phyloP scores from a whole-genome alignment of 768 basidiomycete genomes.

The Daedaleopsis sinensis region DNA sequence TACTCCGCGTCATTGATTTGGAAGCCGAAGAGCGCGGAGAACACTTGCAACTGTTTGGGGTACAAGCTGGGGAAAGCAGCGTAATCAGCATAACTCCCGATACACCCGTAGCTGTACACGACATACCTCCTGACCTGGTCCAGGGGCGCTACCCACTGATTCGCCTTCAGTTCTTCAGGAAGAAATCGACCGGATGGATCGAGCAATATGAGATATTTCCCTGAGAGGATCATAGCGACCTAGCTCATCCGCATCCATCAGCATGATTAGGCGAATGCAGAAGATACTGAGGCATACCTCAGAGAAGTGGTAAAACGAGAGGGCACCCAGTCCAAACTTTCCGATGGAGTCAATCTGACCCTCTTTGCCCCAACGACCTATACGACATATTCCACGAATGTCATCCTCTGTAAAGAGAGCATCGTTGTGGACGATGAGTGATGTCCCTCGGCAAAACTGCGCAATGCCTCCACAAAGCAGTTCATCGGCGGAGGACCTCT shows the following conservation, averaged over 20 bases:
- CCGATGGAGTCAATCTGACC: constrained; percentile 45
- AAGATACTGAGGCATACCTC: constrained; percentile 36
- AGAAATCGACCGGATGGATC: constrained; percentile 49
- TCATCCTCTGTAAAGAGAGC: constrained; percentile 44
- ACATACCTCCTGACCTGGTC: constrained; percentile 38
- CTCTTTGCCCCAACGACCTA: constrained; percentile 50
- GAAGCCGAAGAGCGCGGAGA: constrained; percentile 48
- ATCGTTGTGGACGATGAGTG: constrained; percentile 50
- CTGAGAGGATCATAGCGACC: constrained; percentile 39
- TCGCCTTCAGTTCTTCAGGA: constrained; percentile 25
- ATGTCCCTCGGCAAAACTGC: constrained; percentile 37
- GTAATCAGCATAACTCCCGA: not conserved
- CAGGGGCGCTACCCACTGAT: constrained; percentile 26
- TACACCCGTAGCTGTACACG: not conserved
- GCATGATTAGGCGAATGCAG: no score
- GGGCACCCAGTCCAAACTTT: constrained; percentile 53
- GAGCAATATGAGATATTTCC: constrained; percentile 39
- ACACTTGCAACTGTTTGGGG: constrained; percentile 41
- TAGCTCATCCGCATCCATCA: not conserved
- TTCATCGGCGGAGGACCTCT: no score
- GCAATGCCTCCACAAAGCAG: constrained; percentile 41
- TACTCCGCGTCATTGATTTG: constrained; percentile 33
- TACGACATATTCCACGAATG: constrained; percentile 49
- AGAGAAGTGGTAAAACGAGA: constrained; percentile 56
- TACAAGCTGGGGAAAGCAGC: constrained; percentile 38